Evolutionary conservation across 768 basidiomycete genomes (phyloP).

Genomic region (Lanmaoa pseudosensibilis): DNA sequence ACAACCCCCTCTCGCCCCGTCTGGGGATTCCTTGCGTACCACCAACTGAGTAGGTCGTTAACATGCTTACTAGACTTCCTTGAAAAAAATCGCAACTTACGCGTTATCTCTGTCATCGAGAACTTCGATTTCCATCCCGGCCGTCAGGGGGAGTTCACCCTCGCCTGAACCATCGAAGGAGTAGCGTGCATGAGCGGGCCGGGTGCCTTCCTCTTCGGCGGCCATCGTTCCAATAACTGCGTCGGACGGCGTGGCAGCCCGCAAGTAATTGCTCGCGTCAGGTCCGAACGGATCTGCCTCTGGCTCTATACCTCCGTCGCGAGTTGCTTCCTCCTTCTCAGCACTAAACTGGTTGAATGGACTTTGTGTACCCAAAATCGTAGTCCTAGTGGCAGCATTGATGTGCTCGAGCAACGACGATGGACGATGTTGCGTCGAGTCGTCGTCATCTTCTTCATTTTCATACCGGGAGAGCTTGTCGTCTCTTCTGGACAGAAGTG

Average conservation of each 20-base stretch:
- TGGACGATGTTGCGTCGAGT: conserved; percentile 75
- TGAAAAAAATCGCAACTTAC: conserved; percentile 43
- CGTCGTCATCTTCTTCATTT: conserved; percentile 70
- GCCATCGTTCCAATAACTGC: conserved; percentile 59
- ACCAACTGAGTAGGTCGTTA: conserved; percentile 64
- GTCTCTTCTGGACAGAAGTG: conserved; percentile 79
- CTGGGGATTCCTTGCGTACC: conserved; percentile 82
- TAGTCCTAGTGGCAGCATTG: conserved; percentile 83
- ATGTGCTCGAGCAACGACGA: conserved; percentile 89
- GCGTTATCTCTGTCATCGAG: conserved; percentile 79
- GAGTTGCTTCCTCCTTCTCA: conserved; percentile 54
- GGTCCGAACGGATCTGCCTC: conserved; percentile 61
- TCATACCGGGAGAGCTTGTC: conserved; percentile 69
- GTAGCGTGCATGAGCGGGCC: conserved; percentile 78
- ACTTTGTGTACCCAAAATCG: conserved; percentile 62
- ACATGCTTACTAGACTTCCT: neutral
- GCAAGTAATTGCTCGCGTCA: conserved; percentile 74
- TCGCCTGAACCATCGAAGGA: conserved; percentile 79
- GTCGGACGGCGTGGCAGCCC: conserved; percentile 81
- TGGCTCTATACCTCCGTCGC: conserved; percentile 37
- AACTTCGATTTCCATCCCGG: conserved; percentile 72
- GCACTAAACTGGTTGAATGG: conserved; percentile 37
- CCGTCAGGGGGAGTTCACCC: conserved; percentile 70
- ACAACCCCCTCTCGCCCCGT: conserved; percentile 87
- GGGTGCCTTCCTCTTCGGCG: conserved; percentile 62